phyloP scores from a whole-genome alignment of 2,329 filamentous ascomycete genomes.

The Arthrobotrys pseudoclavata region DNA sequence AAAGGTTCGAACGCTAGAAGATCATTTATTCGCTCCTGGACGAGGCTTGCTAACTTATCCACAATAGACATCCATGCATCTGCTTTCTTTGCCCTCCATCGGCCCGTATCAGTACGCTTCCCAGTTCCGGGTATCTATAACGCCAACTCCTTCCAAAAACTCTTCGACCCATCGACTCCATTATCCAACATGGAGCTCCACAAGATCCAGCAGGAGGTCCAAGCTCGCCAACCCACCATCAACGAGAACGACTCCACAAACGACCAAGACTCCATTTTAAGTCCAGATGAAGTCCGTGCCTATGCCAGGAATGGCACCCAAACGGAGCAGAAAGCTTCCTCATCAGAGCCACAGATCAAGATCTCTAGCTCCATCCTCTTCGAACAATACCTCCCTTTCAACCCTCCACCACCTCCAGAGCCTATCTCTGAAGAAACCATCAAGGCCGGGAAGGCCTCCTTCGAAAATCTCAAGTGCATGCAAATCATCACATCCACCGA shows the following conservation, averaged over 20 bases:
- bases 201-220: slow-evolving; percentile 73
- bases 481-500: slow-evolving; percentile 33
- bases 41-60: slow-evolving; percentile 7
- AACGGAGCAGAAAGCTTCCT: slow-evolving; percentile 70
- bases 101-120: slow-evolving; percentile 89
- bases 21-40: background rate
- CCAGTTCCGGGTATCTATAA: slow-evolving; percentile 81
- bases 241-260: slow-evolving; percentile 61
- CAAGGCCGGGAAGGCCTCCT: slow-evolving; percentile 45
- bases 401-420: slow-evolving; percentile 83
- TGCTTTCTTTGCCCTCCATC: slow-evolving; percentile 94
- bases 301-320: slow-evolving; percentile 63
- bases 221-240: slow-evolving; percentile 70
- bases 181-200: slow-evolving; percentile 66
- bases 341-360: slow-evolving; percentile 70
- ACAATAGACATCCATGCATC: slow-evolving; percentile 83
- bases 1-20: slow-evolving; percentile 29
- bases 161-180: slow-evolving; percentile 77
- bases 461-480: slow-evolving; percentile 28
- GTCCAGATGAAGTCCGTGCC: slow-evolving; percentile 73
- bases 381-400: slow-evolving; percentile 82
- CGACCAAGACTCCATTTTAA: slow-evolving; percentile 71
- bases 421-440: slow-evolving; percentile 67
- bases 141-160: slow-evolving; percentile 82
- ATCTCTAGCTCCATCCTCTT: slow-evolving; percentile 78